These are phyloP conservation scores for Terana coerulea DNA, from an alignment of 768 basidiomycete species.

Conservation along the genomic window DNA sequence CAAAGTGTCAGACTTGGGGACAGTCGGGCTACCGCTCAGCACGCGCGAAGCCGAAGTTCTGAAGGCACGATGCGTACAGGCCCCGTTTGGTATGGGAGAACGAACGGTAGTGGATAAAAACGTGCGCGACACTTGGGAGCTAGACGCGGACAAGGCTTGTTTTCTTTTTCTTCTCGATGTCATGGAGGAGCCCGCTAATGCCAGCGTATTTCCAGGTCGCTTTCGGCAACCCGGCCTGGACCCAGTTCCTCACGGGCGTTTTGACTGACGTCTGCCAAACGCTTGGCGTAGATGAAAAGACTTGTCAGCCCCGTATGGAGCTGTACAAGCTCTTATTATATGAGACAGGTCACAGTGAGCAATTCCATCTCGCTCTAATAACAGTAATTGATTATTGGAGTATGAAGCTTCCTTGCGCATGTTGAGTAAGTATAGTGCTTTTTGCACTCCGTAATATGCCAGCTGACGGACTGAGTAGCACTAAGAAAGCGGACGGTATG, in stretches of 20 bases:
- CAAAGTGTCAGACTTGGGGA: conserved; percentile 36
- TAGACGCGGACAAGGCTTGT: conserved; percentile 32
- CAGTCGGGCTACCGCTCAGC: conserved; percentile 40
- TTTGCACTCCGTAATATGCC: background rate
- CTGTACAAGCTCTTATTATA: conserved; percentile 47
- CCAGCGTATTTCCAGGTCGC: conserved; percentile 28
- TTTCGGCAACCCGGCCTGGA: conserved; percentile 42
- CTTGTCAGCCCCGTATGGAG: conserved; percentile 32
- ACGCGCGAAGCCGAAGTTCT: conserved; percentile 36
- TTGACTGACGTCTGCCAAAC: conserved; percentile 30
- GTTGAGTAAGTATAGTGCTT: conserved; percentile 48
- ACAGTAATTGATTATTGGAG: too few relatives aligned
- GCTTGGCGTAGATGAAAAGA: conserved; percentile 36
- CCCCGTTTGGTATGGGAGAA: conserved; percentile 44
- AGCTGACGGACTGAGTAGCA: conserved; percentile 29
- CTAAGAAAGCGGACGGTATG: conserved; percentile 44
- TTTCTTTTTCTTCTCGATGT: background rate
- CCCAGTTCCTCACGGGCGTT: conserved; percentile 28
- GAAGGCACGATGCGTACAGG: conserved; percentile 32
- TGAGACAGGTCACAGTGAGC: conserved; percentile 48
- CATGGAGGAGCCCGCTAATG: background rate
- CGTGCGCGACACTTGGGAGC: conserved; percentile 50
- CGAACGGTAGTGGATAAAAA: conserved; percentile 39
- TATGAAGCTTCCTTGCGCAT: conserved; percentile 43
- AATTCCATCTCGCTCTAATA: background rate